phyloP scores from a whole-genome alignment of 805 yeast species.

The Metschnikowia gruessii region DNA sequence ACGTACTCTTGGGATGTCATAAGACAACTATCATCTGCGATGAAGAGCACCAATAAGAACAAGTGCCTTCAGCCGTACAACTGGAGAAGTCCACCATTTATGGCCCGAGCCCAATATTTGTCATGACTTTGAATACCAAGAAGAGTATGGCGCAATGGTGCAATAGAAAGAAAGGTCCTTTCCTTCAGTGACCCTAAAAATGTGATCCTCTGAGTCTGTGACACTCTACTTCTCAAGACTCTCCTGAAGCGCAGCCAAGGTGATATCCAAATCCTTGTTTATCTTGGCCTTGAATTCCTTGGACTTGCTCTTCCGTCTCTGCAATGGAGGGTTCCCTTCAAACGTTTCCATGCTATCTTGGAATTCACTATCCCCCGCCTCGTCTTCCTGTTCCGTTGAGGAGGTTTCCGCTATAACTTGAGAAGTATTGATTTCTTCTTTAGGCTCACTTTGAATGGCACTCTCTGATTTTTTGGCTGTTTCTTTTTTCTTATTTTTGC shows the following conservation, averaged over 20 bases:
- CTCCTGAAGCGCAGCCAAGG: slow-evolving; percentile 40
- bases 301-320: slow-evolving; percentile 31
- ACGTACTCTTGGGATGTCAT: no score
- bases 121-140: no score
- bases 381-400: slow-evolving; percentile 1
- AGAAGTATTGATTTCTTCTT: neutral
- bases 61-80: no score
- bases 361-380: slow-evolving; percentile 16
- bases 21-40: no score
- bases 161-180: no score
- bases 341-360: slow-evolving; percentile 20
- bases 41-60: no score
- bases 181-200: no score
- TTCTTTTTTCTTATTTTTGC: slow-evolving; percentile 5
- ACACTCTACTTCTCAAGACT: slow-evolving; percentile 23
- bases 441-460: neutral
- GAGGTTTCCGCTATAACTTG: neutral
- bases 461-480: neutral
- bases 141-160: no score
- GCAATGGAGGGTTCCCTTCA: slow-evolving; percentile 13
- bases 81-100: no score
- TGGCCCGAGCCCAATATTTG: no score
- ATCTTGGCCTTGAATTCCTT: slow-evolving; percentile 35
- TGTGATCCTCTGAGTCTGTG: no score
- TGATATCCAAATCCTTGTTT: slow-evolving; percentile 34